Evolutionary conservation across 805 yeast genomes (phyloP), one percentile per base, ranked within the genome.

Genomic region (Schwanniomyces polymorphus): DNA sequence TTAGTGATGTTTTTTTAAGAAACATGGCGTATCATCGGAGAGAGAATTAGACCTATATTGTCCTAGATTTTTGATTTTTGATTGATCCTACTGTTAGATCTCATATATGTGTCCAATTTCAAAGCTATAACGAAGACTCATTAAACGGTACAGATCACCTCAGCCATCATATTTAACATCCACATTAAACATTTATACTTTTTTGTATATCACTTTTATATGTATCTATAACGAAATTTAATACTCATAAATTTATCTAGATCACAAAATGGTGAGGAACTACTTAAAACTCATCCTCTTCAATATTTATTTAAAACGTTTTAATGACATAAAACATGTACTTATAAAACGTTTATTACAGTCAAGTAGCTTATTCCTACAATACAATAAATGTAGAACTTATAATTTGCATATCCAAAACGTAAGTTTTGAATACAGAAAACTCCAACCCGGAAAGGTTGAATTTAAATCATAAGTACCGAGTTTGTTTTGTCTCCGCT

Each of bases 401-500:
- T 42, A 42, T 42, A 42, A 42, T 42, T 42, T 34, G 11, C 23
- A 42, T 34, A 25, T 34, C 18, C 17, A 34, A 21, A 26, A 27
- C 44, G 16, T 7, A 16, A 8, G 41, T 26, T 17, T 18, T 42
- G 26, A 42, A 34, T 26, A 42, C 44, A 33, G 18, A 31, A 29
- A 26, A 42, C 27, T 34, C 40, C 26, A 34, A 34, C 34, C 44
- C 23, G 44, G 39, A 16, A 34, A 34, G 44, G 26, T 35, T 34
- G 17, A 26, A 42, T 33, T 34, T 42, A 16, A 42, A 42, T 42
- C 34, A 42, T 17, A 42, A 42, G 40, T 31, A 42, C 44, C 27
- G 44, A 18, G 17, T 35, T 62, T 55, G 23, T 23, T 72, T 43
- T 72, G 61, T 60, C 77, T 72, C 76, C 75, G 73, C 67, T 72